Evolutionary conservation across 805 yeast species (phyloP).

Genomic region (Candida sonorensis): DNA sequence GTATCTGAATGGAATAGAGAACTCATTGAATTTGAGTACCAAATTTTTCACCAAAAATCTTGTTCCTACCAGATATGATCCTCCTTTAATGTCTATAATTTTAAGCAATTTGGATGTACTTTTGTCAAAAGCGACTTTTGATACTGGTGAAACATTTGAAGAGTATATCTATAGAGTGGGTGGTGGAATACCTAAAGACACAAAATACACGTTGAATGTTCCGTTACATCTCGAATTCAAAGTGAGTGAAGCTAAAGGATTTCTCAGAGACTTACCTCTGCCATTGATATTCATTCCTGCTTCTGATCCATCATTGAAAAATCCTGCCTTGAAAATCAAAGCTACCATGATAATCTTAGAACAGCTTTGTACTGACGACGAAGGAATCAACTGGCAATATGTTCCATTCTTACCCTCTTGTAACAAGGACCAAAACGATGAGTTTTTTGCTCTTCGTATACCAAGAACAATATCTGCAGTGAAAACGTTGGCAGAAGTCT

Average conservation of each 20-base stretch:
- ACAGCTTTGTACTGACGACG: conserved; percentile 41
- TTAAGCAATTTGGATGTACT: conserved; percentile 41
- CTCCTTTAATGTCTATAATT: conserved; percentile 43
- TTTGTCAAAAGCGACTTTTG: conserved; percentile 41
- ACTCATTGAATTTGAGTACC: conserved; percentile 31
- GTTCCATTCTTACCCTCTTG: conserved; percentile 54
- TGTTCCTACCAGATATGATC: conserved; percentile 37
- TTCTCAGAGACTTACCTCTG: conserved; percentile 78
- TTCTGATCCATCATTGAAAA: conserved; percentile 3
- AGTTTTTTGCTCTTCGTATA: conserved; percentile 50
- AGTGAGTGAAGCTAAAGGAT: conserved; percentile 58
- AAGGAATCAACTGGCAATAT: conserved; percentile 50
- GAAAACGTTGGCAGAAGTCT: conserved; percentile 60
- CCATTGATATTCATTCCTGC: conserved; percentile 72
- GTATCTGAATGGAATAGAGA: conserved; percentile 36
- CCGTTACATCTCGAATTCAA: conserved; percentile 56
- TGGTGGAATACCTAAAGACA: conserved; percentile 72
- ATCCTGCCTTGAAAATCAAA: conserved; percentile 25
- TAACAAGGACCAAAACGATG: conserved; percentile 29
- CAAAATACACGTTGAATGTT: conserved; percentile 57
- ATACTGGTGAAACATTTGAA: conserved; percentile 40
- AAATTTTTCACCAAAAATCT: conserved; percentile 37
- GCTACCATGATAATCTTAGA: conserved; percentile 74
- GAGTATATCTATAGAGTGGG: conserved; percentile 68
- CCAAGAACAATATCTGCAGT: conserved; percentile 73